phyloP scores from a whole-genome alignment of 495 filamentous ascomycete species.

The Glarea lozoyensis region DNA sequence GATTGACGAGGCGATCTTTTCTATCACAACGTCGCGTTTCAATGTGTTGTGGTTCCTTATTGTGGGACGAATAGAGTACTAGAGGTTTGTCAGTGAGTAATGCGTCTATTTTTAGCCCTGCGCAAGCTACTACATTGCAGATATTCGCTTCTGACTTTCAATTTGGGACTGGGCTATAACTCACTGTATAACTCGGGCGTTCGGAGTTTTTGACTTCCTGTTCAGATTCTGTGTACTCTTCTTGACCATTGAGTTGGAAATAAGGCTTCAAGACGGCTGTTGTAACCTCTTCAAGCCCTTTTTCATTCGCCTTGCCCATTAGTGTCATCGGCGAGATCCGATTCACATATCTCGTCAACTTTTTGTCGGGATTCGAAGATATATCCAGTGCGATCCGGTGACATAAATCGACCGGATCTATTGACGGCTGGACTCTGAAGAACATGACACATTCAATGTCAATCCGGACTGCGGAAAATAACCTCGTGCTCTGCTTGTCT shows the following conservation, averaged over 20 bases:
- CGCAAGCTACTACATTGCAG: too few species aligned
- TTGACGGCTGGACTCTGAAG: slow-evolving; percentile 53
- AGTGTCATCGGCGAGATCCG: slow-evolving; percentile 72
- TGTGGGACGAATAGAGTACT: slow-evolving; percentile 88
- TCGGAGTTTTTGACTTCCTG: neutral
- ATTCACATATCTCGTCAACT: slow-evolving; percentile 68
- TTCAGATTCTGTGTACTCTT: neutral
- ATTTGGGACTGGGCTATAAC: neutral
- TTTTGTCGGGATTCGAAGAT: slow-evolving; percentile 33
- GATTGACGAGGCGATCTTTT: slow-evolving; percentile 57
- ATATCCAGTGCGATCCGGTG: slow-evolving; percentile 64
- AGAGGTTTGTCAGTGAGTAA: too few species aligned
- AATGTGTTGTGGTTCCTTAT: slow-evolving; percentile 71
- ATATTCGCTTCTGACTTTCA: too few species aligned
- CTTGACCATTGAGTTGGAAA: slow-evolving; percentile 47
- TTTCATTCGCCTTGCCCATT: slow-evolving; percentile 69
- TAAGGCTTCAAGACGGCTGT: slow-evolving; percentile 58
- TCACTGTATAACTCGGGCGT: slow-evolving; percentile 1
- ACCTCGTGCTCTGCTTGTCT: slow-evolving; percentile 32
- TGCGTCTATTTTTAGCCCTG: too few species aligned
- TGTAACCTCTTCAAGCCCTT: slow-evolving; percentile 65
- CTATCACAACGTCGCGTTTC: slow-evolving; percentile 68
- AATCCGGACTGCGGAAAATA: slow-evolving; percentile 58
- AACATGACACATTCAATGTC: slow-evolving; percentile 72
- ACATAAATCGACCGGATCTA: slow-evolving; percentile 77